A percentile compares a stretch with the other conserved stretches of the same genome.
Evolutionary conservation across 352 stramenopile genomes (phyloP).

Genomic region (Phytophthora fragariaefolia): DNA sequence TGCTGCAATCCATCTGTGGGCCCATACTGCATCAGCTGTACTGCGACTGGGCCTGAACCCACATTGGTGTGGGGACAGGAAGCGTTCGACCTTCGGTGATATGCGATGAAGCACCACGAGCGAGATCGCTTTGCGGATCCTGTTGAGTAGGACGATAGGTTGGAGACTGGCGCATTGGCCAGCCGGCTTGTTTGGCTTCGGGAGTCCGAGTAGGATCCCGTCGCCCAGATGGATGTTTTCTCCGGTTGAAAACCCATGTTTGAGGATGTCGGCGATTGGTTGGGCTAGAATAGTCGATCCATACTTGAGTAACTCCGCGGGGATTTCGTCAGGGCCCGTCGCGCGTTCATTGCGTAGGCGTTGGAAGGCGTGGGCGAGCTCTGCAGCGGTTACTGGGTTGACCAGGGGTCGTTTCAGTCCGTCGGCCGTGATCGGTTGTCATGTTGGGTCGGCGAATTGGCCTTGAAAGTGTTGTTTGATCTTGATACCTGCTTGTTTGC

Average conservation of each 20-base stretch:
- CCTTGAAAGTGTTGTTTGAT: conserved; percentile 10
- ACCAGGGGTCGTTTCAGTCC: background rate
- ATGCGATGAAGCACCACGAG: conserved; percentile 3
- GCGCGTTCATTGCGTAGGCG: background rate
- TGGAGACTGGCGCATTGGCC: conserved; percentile 9
- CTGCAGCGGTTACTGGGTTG: no score
- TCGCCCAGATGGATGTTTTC: background rate
- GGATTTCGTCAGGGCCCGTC: background rate
- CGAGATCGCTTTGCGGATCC: conserved; percentile 10
- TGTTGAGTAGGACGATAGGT: conserved; percentile 10
- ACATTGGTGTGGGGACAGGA: conserved; percentile 6
- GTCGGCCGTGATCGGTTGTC: background rate
- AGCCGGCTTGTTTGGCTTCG: conserved; percentile 6
- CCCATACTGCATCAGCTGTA: conserved; percentile 13
- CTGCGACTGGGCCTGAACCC: conserved; percentile 4
- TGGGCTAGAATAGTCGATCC: background rate
- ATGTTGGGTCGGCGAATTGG: background rate
- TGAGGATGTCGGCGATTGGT: background rate
- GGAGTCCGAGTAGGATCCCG: background rate
- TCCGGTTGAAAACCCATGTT: background rate
- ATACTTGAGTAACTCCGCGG: background rate
- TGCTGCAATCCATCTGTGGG: conserved; percentile 8
- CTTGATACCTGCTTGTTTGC: background rate
- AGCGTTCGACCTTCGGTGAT: background rate
- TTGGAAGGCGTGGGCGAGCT: background rate